phyloP scores from a whole-genome alignment of 305 asterid species.

The Withania somnifera region DNA sequence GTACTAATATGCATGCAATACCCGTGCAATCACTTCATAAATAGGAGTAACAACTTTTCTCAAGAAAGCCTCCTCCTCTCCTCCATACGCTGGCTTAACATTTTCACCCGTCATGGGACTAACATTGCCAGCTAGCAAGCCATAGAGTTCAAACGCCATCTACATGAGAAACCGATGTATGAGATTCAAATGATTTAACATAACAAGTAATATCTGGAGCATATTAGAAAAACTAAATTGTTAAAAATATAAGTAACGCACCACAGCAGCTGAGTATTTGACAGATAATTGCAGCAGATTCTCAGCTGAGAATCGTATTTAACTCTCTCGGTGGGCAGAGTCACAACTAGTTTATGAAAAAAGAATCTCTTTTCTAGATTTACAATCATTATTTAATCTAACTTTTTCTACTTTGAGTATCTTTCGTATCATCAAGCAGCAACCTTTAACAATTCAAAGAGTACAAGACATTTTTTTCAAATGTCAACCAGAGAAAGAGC shows the following conservation, averaged over 20 bases:
- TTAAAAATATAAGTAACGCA: background rate
- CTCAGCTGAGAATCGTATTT: background rate
- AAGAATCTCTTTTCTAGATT: background rate
- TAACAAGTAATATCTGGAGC: background rate
- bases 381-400: background rate
- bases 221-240: background rate
- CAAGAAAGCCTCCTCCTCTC: conserved; percentile 93
- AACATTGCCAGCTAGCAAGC: conserved; percentile 98
- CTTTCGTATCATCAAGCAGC: background rate
- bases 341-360: background rate
- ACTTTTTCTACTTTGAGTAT: background rate
- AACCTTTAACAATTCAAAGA: background rate
- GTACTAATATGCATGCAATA: conserved; percentile 15
- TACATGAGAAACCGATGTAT: conserved; percentile 12
- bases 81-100: conserved; percentile 98
- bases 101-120: conserved; percentile 97
- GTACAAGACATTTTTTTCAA: background rate
- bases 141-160: conserved; percentile 99
- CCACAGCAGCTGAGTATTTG: background rate
- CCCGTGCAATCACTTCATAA: conserved; percentile 89
- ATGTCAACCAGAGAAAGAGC: background rate
- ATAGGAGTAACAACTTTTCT: conserved; percentile 85
- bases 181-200: background rate
- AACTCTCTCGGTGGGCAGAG: background rate
- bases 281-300: background rate